Conservation (phyloP, 1,284 basidiomycete species). For the Peniophora sp. region DNA sequence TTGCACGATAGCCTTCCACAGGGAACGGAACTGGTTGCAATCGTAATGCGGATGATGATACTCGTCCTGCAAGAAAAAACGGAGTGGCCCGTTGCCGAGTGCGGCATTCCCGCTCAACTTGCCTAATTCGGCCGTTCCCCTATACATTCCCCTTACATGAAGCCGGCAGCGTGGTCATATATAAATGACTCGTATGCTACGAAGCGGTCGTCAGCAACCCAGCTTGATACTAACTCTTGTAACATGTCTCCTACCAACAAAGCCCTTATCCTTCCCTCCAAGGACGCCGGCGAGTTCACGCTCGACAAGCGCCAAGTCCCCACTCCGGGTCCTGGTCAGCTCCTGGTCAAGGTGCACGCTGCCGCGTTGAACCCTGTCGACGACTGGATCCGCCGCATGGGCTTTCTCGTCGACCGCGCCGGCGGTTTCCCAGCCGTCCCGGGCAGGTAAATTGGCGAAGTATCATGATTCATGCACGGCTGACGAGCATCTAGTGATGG, state of each 20-base stretch:
- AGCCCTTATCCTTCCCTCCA: conserved; percentile 18
- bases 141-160: no score
- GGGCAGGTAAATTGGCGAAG: conserved; percentile 41
- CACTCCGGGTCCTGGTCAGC: conserved; percentile 18
- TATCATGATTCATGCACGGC: conserved; percentile 33
- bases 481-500: conserved; percentile 26
- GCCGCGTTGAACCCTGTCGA: conserved; percentile 29
- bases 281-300: conserved; percentile 7
- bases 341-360: conserved; percentile 26
- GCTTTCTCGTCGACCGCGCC: conserved; percentile 11
- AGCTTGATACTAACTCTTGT: not conserved
- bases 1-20: no score
- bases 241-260: conserved; percentile 10
- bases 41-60: no score
- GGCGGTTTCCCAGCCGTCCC: conserved; percentile 26
- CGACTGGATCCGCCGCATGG: conserved; percentile 27
- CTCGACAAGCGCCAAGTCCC: conserved; percentile 12
- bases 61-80: no score
- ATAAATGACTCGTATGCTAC: not conserved
- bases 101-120: no score
- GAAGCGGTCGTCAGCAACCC: not conserved
- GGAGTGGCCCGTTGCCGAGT: no score
- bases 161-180: not conserved
- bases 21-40: no score
- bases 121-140: no score